Percentiles rank a stretch among this genome's conserved stretches.
Evolutionary conservation across 2,329 filamentous ascomycete genomes (phyloP).

Genomic region (Phaeomoniella chlamydospora): DNA sequence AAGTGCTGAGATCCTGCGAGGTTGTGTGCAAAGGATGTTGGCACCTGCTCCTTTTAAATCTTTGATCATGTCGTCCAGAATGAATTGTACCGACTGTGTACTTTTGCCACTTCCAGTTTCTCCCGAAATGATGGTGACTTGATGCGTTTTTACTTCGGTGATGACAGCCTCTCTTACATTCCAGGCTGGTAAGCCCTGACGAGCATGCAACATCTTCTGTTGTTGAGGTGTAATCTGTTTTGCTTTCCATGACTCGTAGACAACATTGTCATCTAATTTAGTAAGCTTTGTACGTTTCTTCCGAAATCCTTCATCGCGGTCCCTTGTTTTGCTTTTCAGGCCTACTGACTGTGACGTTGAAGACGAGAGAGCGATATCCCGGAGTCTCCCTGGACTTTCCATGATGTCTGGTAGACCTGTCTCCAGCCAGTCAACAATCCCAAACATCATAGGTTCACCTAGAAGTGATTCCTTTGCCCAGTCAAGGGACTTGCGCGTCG

Average conservation of each 20-base stretch:
- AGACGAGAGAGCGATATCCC: constrained; percentile 48
- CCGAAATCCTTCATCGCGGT: constrained; percentile 1
- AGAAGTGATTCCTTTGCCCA: constrained; percentile 57
- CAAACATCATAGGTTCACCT: constrained; percentile 84
- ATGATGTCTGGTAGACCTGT: constrained; percentile 70
- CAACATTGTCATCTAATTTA: constrained; percentile 19
- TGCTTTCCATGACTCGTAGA: constrained; percentile 50
- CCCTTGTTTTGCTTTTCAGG: background rate
- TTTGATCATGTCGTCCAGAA: constrained; percentile 79
- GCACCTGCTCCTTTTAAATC: constrained; percentile 58
- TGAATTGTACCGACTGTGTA: constrained; percentile 91
- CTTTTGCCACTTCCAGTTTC: constrained; percentile 96
- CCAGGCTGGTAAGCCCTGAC: constrained; percentile 77
- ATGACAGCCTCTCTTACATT: constrained; percentile 64
- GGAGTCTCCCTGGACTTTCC: constrained; percentile 66
- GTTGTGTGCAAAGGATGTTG: constrained; percentile 93
- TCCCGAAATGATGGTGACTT: constrained; percentile 92
- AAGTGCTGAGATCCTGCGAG: constrained; percentile 82
- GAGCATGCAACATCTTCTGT: constrained; percentile 58
- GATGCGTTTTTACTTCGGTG: constrained; percentile 55
- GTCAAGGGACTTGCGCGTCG: constrained; percentile 61
- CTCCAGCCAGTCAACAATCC: constrained; percentile 82
- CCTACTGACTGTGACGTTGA: background rate
- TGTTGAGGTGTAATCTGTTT: constrained; percentile 52
- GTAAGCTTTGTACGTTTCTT: constrained; percentile 9